Evolutionary conservation across 2,329 filamentous ascomycete species (phyloP), one percentile per base, ranked within the genome.

Genomic region (Monilinia vaccinii-corymbosi): DNA sequence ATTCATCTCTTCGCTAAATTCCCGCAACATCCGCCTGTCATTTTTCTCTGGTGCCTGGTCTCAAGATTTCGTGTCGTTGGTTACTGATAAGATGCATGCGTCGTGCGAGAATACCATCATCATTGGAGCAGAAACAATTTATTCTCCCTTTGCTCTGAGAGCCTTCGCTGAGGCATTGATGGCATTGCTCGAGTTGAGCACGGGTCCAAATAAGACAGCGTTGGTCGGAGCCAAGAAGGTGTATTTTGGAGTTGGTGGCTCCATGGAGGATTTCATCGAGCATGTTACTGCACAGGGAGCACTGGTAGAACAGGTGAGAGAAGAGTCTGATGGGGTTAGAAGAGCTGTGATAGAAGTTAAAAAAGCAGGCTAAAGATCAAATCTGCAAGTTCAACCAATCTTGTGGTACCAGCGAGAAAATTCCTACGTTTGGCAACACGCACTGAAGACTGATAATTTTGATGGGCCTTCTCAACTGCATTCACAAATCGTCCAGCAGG

Each of bases 241-340:
- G 13, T 94, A 94, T 73, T 94, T 94, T 73, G 89, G 89, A 3
- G 89, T 94, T 6, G 89, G 89, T 0, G 89, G 89, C 0, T 91
- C 88, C 23, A 79, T 94, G 25, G 87, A 91, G 71, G 88, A 89
- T 65, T 90, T 94, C 66, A 75, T 85, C 51, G 73, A 77, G 55
- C 76, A 74, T 63, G 79, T 83, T 46, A 74, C 74, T 58, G 74
- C 71, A 0, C 76, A 76, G 42, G 83, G 82, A 2, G 77, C 75
- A 13, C 63, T 66, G 3, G 78, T 86, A 40, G 72, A 76, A 45
- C 75, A 77, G 52, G 65, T 86, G 38, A 76, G 80, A 61, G 82
- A 86, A 68, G 83, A 86, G 69, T 75, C 76, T 0, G 80, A 83
- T 50, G 84, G 84, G 1, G 83, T 87, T 10, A 78, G 81, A 56